These are phyloP conservation scores for Silene noctiflora DNA, from an alignment of 179 eudicot genomes.

Conservation along the genomic window DNA sequence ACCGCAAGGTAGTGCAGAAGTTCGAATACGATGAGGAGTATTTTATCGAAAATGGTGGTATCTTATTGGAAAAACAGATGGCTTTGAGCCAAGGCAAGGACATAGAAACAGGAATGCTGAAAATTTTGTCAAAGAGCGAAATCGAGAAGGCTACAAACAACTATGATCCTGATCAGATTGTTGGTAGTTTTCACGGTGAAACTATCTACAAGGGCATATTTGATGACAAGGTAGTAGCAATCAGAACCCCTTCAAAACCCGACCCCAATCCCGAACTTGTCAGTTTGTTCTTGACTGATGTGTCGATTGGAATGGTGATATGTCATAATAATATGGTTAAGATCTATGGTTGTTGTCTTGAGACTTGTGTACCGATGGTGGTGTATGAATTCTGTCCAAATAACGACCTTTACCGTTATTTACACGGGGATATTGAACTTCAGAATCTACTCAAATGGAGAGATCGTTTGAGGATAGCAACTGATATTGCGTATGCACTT, in stretches of 20 bases:
- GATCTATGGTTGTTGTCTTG: constrained; percentile 26
- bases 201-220: too few relatives aligned
- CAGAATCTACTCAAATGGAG: constrained; percentile 6
- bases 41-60: too few relatives aligned
- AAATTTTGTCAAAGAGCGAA: too few relatives aligned
- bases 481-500: constrained; percentile 17
- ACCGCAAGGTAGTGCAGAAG: neutral
- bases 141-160: too few relatives aligned
- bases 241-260: neutral
- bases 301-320: constrained; percentile 17
- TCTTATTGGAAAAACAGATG: too few relatives aligned
- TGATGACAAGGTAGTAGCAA: too few relatives aligned
- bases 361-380: constrained; percentile 19
- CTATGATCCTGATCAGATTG: too few relatives aligned
- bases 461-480: constrained; percentile 18
- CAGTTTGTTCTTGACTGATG: constrained; percentile 11
- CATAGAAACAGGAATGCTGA: too few relatives aligned
- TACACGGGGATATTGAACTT: neutral
- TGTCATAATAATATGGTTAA: constrained; percentile 19
- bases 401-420: constrained; percentile 8
- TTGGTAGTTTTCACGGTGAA: too few relatives aligned
- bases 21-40: neutral
- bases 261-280: neutral
- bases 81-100: too few relatives aligned
- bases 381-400: constrained; percentile 16